Conservation (phyloP, 148 eudicot species). For the Fallopia convolvulus region DNA sequence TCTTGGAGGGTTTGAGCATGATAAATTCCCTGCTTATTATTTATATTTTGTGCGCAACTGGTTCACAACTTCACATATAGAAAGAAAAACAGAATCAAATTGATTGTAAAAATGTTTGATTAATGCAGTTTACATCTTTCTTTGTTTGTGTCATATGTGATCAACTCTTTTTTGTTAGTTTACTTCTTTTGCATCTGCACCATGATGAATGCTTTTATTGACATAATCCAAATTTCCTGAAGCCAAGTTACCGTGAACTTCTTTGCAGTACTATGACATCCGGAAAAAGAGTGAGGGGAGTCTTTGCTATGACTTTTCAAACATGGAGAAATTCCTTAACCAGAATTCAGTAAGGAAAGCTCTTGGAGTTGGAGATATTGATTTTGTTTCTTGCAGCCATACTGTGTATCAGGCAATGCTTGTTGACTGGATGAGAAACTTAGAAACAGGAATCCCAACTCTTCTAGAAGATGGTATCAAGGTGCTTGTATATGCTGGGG, state of each 20-base stretch:
- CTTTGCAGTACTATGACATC: conserved; percentile 76
- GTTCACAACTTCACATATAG: background rate
- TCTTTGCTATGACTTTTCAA: conserved; percentile 90
- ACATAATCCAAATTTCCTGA: background rate
- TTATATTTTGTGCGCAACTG: background rate
- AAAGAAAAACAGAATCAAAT: background rate
- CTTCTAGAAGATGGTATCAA: conserved; percentile 81
- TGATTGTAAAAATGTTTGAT: no score
- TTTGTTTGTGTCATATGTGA: no score
- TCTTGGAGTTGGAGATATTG: conserved; percentile 74
- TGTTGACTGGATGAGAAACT: conserved; percentile 91
- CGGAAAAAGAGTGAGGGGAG: conserved; percentile 83
- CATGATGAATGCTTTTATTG: background rate
- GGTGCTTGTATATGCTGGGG: conserved; percentile 88
- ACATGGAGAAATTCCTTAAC: conserved; percentile 58
- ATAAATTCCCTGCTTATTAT: background rate
- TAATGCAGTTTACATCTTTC: no score
- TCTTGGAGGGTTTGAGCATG: background rate
- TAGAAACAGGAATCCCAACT: conserved; percentile 80
- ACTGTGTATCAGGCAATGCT: conserved; percentile 82
- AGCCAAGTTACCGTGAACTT: background rate
- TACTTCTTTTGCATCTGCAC: background rate
- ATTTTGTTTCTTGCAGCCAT: conserved; percentile 82
- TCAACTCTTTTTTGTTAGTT: background rate
- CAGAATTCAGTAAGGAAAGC: conserved; percentile 54